Percentiles rank a stretch among this genome's conserved stretches.
These are phyloP conservation scores for Jatropha podagrica DNA, from an alignment of 441 rosid genomes.

Conservation along the genomic window DNA sequence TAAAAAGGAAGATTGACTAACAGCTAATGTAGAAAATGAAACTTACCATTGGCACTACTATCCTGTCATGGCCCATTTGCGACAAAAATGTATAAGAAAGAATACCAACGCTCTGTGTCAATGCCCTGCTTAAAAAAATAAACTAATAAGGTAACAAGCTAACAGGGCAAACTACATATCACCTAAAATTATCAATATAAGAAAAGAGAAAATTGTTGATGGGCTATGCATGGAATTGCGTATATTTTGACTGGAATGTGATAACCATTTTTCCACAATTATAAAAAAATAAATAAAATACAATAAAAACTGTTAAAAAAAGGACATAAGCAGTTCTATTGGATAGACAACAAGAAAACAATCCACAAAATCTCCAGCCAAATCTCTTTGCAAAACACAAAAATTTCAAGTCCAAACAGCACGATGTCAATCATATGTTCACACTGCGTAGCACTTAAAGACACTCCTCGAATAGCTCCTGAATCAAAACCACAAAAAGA, in stretches of 20 bases:
- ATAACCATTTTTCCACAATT: not conserved
- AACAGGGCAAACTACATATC: not conserved
- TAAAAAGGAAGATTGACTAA: not conserved
- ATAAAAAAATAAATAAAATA: too few species aligned
- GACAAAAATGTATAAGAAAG: conserved; percentile 88
- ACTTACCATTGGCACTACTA: conserved; percentile 93
- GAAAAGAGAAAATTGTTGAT: not conserved
- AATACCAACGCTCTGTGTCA: conserved; percentile 85
- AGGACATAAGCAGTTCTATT: not conserved
- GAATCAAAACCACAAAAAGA: not conserved
- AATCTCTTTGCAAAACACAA: not conserved
- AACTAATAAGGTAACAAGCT: conserved; percentile 26
- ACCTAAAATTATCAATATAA: conserved; percentile 5
- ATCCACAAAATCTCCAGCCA: not conserved
- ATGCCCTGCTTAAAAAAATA: conserved; percentile 40
- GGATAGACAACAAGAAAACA: not conserved
- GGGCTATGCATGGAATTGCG: not conserved
- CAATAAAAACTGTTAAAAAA: not conserved
- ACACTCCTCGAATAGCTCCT: not conserved
- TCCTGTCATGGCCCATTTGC: conserved; percentile 71
- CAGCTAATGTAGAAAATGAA: conserved; percentile 19
- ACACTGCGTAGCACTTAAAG: not conserved
- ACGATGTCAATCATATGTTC: not conserved
- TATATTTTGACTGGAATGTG: not conserved
- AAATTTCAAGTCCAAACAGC: not conserved